These are phyloP conservation scores for Styphnolobium japonicum DNA, from an alignment of 306 rosid species.

Conservation along the genomic window DNA sequence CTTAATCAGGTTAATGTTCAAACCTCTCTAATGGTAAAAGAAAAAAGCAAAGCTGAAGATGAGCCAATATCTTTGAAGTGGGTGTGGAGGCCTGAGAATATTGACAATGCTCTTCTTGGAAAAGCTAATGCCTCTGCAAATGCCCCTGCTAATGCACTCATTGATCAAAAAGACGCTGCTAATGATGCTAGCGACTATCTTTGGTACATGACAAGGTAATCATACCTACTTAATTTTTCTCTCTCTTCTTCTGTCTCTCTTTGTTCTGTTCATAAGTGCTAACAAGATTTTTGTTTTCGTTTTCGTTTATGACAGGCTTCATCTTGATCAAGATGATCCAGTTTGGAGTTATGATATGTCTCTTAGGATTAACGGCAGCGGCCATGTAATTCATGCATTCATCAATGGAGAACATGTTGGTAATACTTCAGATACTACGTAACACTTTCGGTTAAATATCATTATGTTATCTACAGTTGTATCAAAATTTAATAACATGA, in stretches of 20 bases:
- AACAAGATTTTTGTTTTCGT: background rate
- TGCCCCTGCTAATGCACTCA: background rate
- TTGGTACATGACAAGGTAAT: slow-evolving; percentile 66
- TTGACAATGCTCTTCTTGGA: slow-evolving; percentile 28
- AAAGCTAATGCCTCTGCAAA: background rate
- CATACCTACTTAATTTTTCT: background rate
- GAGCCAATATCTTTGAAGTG: slow-evolving; percentile 43
- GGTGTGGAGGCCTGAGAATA: slow-evolving; percentile 54
- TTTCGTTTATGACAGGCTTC: slow-evolving; percentile 14
- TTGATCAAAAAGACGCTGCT: slow-evolving; percentile 50
- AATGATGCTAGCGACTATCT: slow-evolving; percentile 52
- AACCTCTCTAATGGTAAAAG: slow-evolving; percentile 47
- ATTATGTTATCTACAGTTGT: background rate
- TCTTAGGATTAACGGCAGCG: slow-evolving; percentile 42
- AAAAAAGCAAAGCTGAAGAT: slow-evolving; percentile 32
- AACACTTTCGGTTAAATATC: background rate
- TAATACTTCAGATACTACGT: background rate
- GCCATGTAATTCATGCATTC: slow-evolving; percentile 49
- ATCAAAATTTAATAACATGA: background rate
- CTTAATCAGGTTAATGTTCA: slow-evolving; percentile 48
- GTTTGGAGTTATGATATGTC: slow-evolving; percentile 42
- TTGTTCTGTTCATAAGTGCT: background rate
- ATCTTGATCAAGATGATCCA: slow-evolving; percentile 37
- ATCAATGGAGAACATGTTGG: slow-evolving; percentile 51
- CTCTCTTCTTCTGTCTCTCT: background rate